Evolutionary conservation across 2,329 filamentous ascomycete species (phyloP).

Genomic region (Colletotrichum gloeosporioides): DNA sequence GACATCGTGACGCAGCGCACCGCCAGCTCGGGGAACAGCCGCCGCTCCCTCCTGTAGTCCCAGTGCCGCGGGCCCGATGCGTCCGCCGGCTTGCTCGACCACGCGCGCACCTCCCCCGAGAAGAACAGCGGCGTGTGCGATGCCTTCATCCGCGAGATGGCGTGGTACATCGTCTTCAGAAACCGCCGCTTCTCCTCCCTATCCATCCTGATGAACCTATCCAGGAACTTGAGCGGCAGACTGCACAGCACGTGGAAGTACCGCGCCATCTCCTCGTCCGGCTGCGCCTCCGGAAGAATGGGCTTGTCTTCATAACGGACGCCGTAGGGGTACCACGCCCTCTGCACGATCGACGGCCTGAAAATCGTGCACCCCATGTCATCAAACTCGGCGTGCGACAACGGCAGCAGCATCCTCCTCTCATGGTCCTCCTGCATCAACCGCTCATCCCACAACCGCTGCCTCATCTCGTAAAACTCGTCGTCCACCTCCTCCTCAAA

Average conservation of each 20-base stretch:
- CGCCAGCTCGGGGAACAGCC: slow-evolving; percentile 7
- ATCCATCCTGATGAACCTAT: not conserved
- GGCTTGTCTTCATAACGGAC: not conserved
- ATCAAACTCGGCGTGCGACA: not conserved
- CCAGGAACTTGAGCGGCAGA: slow-evolving; percentile 1
- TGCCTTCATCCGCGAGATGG: slow-evolving; percentile 4
- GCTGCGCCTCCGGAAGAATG: not conserved
- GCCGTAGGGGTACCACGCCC: not conserved
- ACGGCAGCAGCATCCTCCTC: not conserved
- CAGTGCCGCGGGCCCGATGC: not conserved
- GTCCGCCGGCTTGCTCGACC: slow-evolving; percentile 4
- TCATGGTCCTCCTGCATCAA: not conserved
- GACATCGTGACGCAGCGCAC: not conserved
- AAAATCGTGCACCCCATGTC: not conserved
- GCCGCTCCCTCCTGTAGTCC: not conserved
- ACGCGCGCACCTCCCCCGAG: slow-evolving; percentile 8
- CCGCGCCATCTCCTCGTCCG: not conserved
- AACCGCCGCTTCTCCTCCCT: not conserved
- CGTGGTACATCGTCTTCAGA: not conserved
- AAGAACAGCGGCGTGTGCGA: not conserved
- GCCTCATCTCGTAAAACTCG: not conserved
- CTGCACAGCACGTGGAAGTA: slow-evolving; percentile 1
- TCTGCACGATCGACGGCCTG: not conserved
- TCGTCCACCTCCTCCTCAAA: not conserved
- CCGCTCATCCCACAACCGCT: not conserved